phyloP scores from a whole-genome alignment of 441 rosid species.

The Erodium chrysanthum region DNA sequence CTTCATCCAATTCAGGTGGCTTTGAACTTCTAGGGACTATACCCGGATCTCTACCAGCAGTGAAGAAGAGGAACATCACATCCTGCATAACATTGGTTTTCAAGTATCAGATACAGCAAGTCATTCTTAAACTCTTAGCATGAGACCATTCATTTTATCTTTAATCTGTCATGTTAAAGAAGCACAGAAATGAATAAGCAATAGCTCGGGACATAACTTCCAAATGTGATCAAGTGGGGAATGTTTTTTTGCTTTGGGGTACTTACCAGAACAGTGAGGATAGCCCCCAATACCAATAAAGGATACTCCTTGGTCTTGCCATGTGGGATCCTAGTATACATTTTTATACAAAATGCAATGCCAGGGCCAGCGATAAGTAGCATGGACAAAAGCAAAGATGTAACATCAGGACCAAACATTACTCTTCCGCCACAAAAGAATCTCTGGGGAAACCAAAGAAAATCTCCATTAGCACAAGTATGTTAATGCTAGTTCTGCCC shows the following conservation, averaged over 20 bases:
- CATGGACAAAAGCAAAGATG: constrained; percentile 52
- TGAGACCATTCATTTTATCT: too few relatives aligned
- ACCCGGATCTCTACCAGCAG: constrained; percentile 81
- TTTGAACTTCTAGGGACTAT: constrained; percentile 59
- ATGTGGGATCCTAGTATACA: constrained; percentile 25
- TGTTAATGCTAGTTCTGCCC: not conserved
- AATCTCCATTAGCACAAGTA: constrained; percentile 11
- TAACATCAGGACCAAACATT: constrained; percentile 73
- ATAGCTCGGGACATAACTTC: not conserved
- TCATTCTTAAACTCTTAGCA: too few relatives aligned
- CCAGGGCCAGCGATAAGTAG: constrained; percentile 66
- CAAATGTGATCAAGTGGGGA: not conserved
- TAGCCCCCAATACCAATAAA: constrained; percentile 37
- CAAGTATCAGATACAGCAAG: too few relatives aligned
- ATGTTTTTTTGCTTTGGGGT: not conserved
- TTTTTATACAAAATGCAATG: constrained; percentile 50
- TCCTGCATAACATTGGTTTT: constrained; percentile 36
- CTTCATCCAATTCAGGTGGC: constrained; percentile 47
- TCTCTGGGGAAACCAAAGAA: constrained; percentile 33
- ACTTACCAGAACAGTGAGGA: constrained; percentile 45
- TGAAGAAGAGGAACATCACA: constrained; percentile 56
- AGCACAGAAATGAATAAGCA: not conserved
- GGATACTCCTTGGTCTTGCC: constrained; percentile 28
- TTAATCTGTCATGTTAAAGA: not conserved
- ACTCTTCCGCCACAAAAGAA: constrained; percentile 77